Conservation (phyloP, 2,329 filamentous ascomycete species). For the Stagonosporopsis vannaccii region DNA sequence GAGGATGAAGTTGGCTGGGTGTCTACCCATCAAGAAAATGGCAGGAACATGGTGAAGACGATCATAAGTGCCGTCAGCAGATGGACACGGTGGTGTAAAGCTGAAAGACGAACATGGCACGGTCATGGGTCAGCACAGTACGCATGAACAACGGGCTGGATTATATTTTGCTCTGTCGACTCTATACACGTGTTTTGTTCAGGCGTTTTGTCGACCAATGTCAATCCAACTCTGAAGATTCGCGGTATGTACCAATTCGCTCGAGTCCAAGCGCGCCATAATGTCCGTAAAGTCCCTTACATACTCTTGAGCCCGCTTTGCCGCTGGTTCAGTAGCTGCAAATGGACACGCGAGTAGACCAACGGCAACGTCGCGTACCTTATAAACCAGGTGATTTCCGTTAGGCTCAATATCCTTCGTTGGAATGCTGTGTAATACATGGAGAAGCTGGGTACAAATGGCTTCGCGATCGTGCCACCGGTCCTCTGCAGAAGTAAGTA, state of each 20-base stretch:
- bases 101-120: no score
- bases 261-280: neutral
- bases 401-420: neutral
- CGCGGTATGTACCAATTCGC: neutral
- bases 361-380: conserved; percentile 13
- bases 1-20: no score
- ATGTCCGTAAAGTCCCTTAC: neutral
- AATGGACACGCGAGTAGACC: conserved; percentile 11
- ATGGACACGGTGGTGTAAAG: no score
- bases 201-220: neutral
- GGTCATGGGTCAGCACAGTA: neutral
- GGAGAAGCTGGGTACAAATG: neutral
- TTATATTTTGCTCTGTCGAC: no score
- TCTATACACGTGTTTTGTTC: neutral
- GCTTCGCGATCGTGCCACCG: neutral
- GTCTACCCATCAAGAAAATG: no score
- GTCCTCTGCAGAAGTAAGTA: conserved; percentile 1
- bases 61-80: no score
- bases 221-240: conserved; percentile 2
- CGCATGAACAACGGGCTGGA: neutral
- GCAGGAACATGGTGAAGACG: no score
- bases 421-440: neutral
- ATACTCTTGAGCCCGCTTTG: neutral
- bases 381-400: conserved; percentile 12
- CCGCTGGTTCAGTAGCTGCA: neutral